Evolutionary conservation across 345 rosid species (phyloP).

Genomic region (Orychophragmus violaceus): DNA sequence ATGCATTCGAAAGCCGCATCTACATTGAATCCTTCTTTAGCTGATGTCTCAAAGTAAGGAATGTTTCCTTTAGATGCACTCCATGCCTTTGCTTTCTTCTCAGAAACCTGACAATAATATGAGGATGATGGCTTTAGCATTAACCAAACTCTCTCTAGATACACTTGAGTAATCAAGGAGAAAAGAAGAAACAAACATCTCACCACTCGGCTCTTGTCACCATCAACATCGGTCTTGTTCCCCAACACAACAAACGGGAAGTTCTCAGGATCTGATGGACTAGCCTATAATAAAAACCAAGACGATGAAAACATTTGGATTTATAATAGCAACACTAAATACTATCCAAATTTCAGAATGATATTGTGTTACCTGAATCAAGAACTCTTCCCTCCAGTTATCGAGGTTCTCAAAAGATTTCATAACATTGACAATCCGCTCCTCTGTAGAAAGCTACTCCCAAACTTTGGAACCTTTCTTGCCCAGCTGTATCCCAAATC

Average conservation of each 20-base stretch:
- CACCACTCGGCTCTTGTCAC: slow-evolving; percentile 87
- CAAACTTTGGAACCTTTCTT: slow-evolving; percentile 84
- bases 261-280: slow-evolving; percentile 82
- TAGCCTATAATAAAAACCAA: slow-evolving; percentile 54
- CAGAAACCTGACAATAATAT: slow-evolving; percentile 60
- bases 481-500: slow-evolving; percentile 97
- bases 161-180: too few relatives aligned
- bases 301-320: neutral
- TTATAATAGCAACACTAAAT: too few relatives aligned
- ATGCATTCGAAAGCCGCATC: slow-evolving; percentile 81
- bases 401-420: slow-evolving; percentile 85
- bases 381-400: slow-evolving; percentile 88
- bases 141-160: neutral
- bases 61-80: slow-evolving; percentile 90
- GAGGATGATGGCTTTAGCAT: neutral
- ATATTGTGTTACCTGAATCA: slow-evolving; percentile 53
- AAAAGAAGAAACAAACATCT: slow-evolving; percentile 28
- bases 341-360: neutral
- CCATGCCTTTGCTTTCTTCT: slow-evolving; percentile 93
- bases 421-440: slow-evolving; percentile 82
- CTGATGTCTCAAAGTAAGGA: slow-evolving; percentile 89
- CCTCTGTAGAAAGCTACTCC: slow-evolving; percentile 88
- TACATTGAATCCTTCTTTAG: slow-evolving; percentile 86
- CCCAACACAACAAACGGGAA: slow-evolving; percentile 86
- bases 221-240: slow-evolving; percentile 77